phyloP scores from a whole-genome alignment of 352 stramenopile genomes.

The Phytophthora crassamura region DNA sequence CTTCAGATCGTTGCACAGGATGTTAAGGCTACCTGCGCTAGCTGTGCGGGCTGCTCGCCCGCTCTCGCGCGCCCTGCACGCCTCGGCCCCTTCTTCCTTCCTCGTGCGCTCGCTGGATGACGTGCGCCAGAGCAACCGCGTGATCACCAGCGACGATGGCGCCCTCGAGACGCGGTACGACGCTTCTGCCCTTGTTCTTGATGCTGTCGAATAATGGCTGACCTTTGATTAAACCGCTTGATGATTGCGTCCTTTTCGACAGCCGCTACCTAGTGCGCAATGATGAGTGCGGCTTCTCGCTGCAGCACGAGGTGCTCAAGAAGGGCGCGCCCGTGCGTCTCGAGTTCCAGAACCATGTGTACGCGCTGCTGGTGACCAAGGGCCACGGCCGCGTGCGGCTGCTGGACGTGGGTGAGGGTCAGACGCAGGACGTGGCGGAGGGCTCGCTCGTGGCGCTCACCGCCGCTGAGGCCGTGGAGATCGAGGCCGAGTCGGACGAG shows the following conservation, averaged over 20 bases:
- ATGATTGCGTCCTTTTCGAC: neutral
- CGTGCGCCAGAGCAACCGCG: slow-evolving; percentile 46
- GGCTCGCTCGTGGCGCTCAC: slow-evolving; percentile 71
- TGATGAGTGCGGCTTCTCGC: slow-evolving; percentile 79
- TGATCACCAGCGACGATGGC: slow-evolving; percentile 52
- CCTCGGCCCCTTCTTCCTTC: slow-evolving; percentile 42
- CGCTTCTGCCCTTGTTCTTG: neutral
- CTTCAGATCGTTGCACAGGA: no score
- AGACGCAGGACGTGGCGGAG: slow-evolving; percentile 47
- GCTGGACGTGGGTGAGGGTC: slow-evolving; percentile 51
- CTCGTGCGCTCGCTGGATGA: slow-evolving; percentile 66
- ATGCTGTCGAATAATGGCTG: no score
- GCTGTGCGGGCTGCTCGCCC: slow-evolving; percentile 3
- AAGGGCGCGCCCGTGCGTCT: slow-evolving; percentile 60
- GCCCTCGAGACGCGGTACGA: slow-evolving; percentile 64
- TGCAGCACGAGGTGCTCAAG: slow-evolving; percentile 78
- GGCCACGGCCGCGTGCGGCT: slow-evolving; percentile 58
- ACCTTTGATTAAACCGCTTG: neutral
- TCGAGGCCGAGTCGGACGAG: slow-evolving; percentile 66
- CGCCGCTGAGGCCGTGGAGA: slow-evolving; percentile 56
- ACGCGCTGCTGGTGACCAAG: slow-evolving; percentile 71
- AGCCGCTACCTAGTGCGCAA: slow-evolving; percentile 74
- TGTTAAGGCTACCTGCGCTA: slow-evolving; percentile 19
- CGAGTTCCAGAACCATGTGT: slow-evolving; percentile 83
- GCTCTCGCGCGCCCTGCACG: slow-evolving; percentile 47